phyloP scores from a whole-genome alignment of 805 yeast species.

The Nakazawaea wyomingensis region DNA sequence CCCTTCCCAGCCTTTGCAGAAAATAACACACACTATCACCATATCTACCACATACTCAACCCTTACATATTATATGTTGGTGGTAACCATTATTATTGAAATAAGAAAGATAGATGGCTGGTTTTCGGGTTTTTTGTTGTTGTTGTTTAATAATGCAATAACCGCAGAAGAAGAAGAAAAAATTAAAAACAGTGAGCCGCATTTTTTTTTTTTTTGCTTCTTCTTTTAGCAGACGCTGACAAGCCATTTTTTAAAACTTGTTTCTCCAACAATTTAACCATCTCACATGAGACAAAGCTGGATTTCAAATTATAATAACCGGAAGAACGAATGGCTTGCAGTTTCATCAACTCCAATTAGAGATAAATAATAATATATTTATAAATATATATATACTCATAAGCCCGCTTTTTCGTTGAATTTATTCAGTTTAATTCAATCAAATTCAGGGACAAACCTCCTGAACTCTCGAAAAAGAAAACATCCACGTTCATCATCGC shows the following conservation, averaged over 20 bases:
- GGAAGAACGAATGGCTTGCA: not conserved
- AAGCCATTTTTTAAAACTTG: not conserved
- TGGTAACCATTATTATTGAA: no score
- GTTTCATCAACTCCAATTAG: not conserved
- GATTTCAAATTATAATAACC: not conserved
- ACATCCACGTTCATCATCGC: not conserved
- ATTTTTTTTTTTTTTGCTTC: not conserved
- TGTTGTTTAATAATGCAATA: no score
- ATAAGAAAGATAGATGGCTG: no score
- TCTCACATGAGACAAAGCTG: not conserved
- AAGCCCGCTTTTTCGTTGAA: no score
- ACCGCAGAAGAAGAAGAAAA: not conserved
- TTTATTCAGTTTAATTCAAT: not conserved
- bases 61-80: no score
- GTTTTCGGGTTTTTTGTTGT: no score
- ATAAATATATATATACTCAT: not conserved
- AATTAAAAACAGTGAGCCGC: not conserved
- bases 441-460: not conserved
- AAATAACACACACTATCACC: no score
- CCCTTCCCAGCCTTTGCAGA: no score
- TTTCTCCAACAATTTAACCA: not conserved
- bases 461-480: not conserved
- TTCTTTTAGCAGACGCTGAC: no score
- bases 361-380: not conserved
- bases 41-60: no score